These are phyloP conservation scores for Monosporascus sp. DNA, from an alignment of 2,329 filamentous ascomycete species.

Conservation along the genomic window DNA sequence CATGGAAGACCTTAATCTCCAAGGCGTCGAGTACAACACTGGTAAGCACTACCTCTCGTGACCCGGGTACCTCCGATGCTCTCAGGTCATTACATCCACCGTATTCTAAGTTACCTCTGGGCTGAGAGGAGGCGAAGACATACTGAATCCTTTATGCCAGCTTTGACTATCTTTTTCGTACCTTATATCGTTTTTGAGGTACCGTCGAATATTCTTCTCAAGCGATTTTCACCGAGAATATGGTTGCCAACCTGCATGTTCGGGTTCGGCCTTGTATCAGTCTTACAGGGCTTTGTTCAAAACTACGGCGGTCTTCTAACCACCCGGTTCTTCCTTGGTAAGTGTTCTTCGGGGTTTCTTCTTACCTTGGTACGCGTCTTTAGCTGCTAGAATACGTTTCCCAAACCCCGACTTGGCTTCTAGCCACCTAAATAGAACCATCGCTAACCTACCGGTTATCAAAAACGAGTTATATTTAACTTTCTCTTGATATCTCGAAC, in stretches of 20 bases:
- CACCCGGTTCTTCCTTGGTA: slow-evolving; percentile 71
- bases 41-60: slow-evolving; percentile 24
- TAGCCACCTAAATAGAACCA: too few relatives aligned
- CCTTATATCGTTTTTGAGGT: slow-evolving; percentile 71
- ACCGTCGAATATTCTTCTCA: slow-evolving; percentile 67
- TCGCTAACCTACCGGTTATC: too few relatives aligned
- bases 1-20: slow-evolving; percentile 55
- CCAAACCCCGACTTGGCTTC: too few relatives aligned
- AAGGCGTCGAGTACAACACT: slow-evolving; percentile 62
- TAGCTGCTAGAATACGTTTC: too few relatives aligned
- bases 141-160: slow-evolving; percentile 14
- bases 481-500: too few relatives aligned
- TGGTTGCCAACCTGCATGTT: slow-evolving; percentile 78
- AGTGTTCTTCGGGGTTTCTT: too few relatives aligned
- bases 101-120: too few relatives aligned
- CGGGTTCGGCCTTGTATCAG: slow-evolving; percentile 69
- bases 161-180: slow-evolving; percentile 76
- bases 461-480: too few relatives aligned
- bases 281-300: slow-evolving; percentile 70
- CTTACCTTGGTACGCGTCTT: too few relatives aligned
- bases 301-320: slow-evolving; percentile 74
- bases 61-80: too few relatives aligned
- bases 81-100: too few relatives aligned
- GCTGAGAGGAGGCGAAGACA: not conserved
- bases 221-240: slow-evolving; percentile 39